phyloP scores from a whole-genome alignment of 768 basidiomycete species.

The Hericium coralloides region DNA sequence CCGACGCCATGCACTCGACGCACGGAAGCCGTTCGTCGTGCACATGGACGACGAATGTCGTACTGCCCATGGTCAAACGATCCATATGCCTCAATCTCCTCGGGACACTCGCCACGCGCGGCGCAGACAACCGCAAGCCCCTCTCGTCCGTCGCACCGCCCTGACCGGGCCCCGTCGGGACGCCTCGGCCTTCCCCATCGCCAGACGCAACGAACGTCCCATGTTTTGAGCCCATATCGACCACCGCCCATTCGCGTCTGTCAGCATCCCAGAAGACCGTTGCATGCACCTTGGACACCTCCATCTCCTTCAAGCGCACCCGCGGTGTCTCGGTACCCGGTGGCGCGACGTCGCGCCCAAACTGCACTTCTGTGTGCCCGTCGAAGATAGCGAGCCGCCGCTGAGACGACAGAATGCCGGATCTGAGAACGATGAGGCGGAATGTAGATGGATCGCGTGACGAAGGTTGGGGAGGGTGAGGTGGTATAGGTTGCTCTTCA shows the following conservation, averaged over 20 bases:
- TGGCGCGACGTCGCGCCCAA: slow-evolving; percentile 61
- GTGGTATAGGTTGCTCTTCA: neutral
- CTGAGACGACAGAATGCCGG: slow-evolving; percentile 39
- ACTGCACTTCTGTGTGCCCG: slow-evolving; percentile 53
- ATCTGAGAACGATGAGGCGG: slow-evolving; percentile 30
- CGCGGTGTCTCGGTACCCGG: slow-evolving; percentile 45
- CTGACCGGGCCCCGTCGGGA: neutral
- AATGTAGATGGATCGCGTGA: slow-evolving; percentile 15
- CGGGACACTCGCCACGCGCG: slow-evolving; percentile 63
- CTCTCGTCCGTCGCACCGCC: neutral
- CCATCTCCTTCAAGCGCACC: slow-evolving; percentile 76
- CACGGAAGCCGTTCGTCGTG: slow-evolving; percentile 58
- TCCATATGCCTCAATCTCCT: slow-evolving; percentile 56
- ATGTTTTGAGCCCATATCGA: slow-evolving; percentile 83
- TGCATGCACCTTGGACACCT: slow-evolving; percentile 75
- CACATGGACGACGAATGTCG: slow-evolving; percentile 62
- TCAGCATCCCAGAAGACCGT: slow-evolving; percentile 61
- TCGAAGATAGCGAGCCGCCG: slow-evolving; percentile 55
- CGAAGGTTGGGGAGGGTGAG: neutral
- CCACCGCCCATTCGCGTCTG: slow-evolving; percentile 57
- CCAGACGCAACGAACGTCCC: slow-evolving; percentile 53
- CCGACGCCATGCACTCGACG: slow-evolving; percentile 44
- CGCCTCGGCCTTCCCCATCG: slow-evolving; percentile 8
- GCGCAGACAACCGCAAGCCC: slow-evolving; percentile 38
- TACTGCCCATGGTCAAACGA: slow-evolving; percentile 56